These are phyloP conservation scores for Cystobasidium sp. DNA, from an alignment of 1,284 basidiomycete genomes.

Conservation along the genomic window DNA sequence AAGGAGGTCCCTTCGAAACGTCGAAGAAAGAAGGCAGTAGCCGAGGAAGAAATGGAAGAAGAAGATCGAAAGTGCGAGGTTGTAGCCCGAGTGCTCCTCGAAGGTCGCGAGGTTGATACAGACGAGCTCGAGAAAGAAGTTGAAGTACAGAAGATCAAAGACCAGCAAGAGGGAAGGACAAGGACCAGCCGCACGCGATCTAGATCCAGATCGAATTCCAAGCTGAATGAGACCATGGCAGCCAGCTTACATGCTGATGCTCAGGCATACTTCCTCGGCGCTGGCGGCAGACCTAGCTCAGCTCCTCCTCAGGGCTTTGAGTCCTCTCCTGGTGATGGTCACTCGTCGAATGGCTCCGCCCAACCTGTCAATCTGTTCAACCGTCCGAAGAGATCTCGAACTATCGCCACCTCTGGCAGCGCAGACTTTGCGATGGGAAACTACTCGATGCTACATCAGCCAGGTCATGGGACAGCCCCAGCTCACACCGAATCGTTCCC, in stretches of 20 bases:
- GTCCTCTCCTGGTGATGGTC: not conserved
- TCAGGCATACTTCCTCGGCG: slow-evolving; percentile 10
- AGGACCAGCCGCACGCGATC: slow-evolving; percentile 27
- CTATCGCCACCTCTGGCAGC: slow-evolving; percentile 6
- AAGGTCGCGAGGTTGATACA: slow-evolving; percentile 38
- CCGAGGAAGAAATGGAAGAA: slow-evolving; percentile 44
- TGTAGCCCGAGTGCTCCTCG: slow-evolving; percentile 54
- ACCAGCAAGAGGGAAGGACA: slow-evolving; percentile 40
- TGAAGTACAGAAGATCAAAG: slow-evolving; percentile 36
- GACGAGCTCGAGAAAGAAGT: slow-evolving; percentile 40
- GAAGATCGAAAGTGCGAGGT: slow-evolving; percentile 52
- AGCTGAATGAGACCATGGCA: not conserved
- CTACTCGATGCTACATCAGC: not conserved
- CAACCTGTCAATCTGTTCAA: not conserved
- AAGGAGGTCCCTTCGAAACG: slow-evolving; percentile 44
- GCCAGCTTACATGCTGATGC: not conserved
- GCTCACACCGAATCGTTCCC: not conserved
- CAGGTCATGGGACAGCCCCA: not conserved
- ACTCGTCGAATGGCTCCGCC: not conserved
- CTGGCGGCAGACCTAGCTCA: slow-evolving; percentile 25
- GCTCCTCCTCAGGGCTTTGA: slow-evolving; percentile 22
- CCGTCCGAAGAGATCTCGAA: slow-evolving; percentile 21
- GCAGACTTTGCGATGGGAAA: not conserved
- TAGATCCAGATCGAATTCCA: slow-evolving; percentile 19
- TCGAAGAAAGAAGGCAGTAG: slow-evolving; percentile 37